phyloP scores from a whole-genome alignment of 1,284 basidiomycete genomes.

The Cryptococcus sp. region DNA sequence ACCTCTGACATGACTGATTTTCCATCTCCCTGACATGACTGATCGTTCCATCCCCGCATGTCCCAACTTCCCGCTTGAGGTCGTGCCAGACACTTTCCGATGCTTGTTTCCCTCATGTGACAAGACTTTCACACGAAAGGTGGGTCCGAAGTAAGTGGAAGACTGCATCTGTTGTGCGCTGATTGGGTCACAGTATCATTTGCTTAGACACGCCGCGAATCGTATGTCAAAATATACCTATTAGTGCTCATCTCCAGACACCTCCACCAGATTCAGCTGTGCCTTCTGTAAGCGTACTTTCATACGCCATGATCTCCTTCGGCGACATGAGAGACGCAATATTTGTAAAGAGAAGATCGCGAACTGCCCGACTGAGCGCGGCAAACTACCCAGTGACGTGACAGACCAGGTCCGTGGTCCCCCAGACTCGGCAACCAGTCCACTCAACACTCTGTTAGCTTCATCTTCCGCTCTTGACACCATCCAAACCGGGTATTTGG shows the following conservation, averaged over 20 bases:
- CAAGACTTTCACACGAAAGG: too few relatives aligned
- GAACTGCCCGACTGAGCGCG: too few relatives aligned
- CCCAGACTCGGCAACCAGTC: background rate
- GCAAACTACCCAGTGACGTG: too few relatives aligned
- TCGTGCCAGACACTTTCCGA: too few relatives aligned
- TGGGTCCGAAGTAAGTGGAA: too few relatives aligned
- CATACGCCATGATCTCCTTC: conserved; percentile 43
- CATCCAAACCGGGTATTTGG: background rate
- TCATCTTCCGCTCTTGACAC: background rate
- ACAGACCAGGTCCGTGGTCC: too few relatives aligned
- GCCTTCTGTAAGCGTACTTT: conserved; percentile 34
- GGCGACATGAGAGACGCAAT: conserved; percentile 42
- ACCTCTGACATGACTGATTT: background rate
- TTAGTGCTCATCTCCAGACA: conserved; percentile 22
- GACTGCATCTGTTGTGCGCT: too few relatives aligned
- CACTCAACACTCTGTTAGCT: background rate
- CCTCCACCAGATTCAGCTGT: conserved; percentile 33
- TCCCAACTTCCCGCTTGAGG: too few relatives aligned
- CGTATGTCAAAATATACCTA: conserved; percentile 23
- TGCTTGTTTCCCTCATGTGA: too few relatives aligned
- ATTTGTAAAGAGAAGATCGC: conserved; percentile 31
- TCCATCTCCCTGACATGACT: background rate
- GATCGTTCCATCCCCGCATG: background rate
- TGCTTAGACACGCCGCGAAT: conserved; percentile 44
- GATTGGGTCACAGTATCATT: conserved; percentile 35